Evolutionary conservation across 257 asterid genomes (phyloP), one percentile per base, ranked within the genome.

Genomic region (Solanum okadae): DNA sequence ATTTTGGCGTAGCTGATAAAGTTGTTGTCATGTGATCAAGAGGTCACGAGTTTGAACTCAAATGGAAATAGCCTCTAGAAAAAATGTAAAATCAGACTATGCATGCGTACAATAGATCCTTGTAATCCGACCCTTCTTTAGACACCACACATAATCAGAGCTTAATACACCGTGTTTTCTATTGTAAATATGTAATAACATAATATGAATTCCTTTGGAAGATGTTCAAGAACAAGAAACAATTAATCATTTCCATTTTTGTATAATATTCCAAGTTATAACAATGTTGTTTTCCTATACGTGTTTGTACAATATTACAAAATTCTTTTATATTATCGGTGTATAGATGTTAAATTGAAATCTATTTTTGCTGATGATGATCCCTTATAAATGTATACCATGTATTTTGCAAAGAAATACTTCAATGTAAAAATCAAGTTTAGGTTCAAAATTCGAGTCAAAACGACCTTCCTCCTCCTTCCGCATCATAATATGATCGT

Each of bases 1-100:
- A 15, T n/a, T 63, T 37, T 63, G 16, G 6, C 16, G 16, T 63
- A 63, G 12, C 31, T 63, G 8, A 11, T 63, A 63, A 23, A 63
- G 6, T 63, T 63, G 7, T 23, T 63, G 31, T n/a, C 16, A n/a
- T 63, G 14, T 10, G 71, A 63, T 23, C 8, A 10, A 63, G 4
- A 63, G 7, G 31, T 63, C 31, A 23, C 3, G 15, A 63, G 71
- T 63, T 52, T 52, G 10, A 52, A 52, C 8, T 52, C 23, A 16
- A 10, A 25, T 63, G 31, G 0, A n/a, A 10, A 63, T 10, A 63
- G 1, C 1, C 8, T 63, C 15, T n/a, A n/a, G 15, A 1, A n/a
- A 11, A 63, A 63, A 63, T 10, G 29, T 63, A 63, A 9, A 25
- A n/a, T 23, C 16, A 63, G 13, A 63, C 1, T n/a, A 5, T 11